Evolutionary conservation across 768 basidiomycete species (phyloP).

Genomic region (Tulasnella sp.): DNA sequence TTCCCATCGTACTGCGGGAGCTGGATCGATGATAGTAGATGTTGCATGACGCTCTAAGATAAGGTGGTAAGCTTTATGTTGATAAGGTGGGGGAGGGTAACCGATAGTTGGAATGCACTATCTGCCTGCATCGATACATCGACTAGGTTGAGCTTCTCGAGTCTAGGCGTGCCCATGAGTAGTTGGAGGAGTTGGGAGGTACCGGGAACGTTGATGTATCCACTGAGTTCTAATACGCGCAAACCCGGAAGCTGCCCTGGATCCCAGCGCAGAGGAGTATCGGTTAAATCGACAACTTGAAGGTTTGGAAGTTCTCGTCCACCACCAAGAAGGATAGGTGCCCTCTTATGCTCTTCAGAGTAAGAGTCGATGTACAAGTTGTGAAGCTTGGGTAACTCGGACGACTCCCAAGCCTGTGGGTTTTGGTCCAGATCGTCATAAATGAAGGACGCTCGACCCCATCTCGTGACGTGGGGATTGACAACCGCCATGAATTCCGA

Average conservation of each 20-base stretch:
- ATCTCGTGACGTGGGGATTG: background rate
- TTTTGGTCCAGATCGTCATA: background rate
- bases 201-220: background rate
- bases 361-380: too few relatives aligned
- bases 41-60: background rate
- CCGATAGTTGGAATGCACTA: background rate
- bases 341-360: background rate
- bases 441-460: background rate
- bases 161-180: background rate
- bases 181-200: background rate
- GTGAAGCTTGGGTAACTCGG: background rate
- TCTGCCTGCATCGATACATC: background rate
- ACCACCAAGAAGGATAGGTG: background rate
- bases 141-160: background rate
- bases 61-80: background rate
- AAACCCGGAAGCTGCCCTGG: background rate
- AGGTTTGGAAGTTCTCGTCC: background rate
- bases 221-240: background rate
- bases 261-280: background rate
- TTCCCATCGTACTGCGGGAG: background rate
- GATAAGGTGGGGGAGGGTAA: background rate
- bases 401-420: background rate
- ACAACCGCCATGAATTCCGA: background rate
- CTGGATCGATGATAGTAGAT: background rate
- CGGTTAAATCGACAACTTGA: background rate